Conservation (phyloP, 768 basidiomycete genomes). For the Trametes sanguinea region DNA sequence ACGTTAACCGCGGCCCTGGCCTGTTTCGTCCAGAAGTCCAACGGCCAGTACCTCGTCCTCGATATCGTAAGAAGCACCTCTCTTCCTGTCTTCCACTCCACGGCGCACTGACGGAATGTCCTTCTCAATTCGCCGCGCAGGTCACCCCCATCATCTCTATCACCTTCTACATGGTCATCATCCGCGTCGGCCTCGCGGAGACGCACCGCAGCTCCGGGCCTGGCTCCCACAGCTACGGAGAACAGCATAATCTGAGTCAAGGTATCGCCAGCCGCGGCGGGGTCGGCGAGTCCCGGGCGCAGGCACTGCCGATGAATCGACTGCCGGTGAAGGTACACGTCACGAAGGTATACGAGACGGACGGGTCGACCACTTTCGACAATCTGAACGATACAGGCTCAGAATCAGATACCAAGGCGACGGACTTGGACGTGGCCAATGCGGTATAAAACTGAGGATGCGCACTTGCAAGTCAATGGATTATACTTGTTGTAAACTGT, state of each 20-base stretch:
- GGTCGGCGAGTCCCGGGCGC: not conserved
- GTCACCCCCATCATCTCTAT: constrained; percentile 30
- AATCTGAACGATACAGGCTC: too few relatives aligned
- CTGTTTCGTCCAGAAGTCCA: constrained; percentile 27
- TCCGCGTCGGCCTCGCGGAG: constrained; percentile 23
- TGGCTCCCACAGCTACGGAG: not conserved
- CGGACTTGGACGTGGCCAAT: not conserved
- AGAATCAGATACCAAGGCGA: not conserved
- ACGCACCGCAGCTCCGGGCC: not conserved
- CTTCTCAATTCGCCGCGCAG: constrained; percentile 5
- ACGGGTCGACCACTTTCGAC: not conserved
- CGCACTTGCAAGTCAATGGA: too few relatives aligned
- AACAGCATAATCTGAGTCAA: not conserved
- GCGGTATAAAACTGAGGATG: too few relatives aligned
- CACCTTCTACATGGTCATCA: constrained; percentile 32
- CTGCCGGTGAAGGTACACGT: not conserved
- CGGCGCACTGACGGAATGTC: too few relatives aligned
- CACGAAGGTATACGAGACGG: not conserved
- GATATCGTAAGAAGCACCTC: constrained; percentile 23
- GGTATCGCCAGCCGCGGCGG: not conserved
- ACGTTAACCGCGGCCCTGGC: constrained; percentile 27
- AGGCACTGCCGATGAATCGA: not conserved
- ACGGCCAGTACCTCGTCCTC: constrained; percentile 25
- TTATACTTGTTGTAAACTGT: too few relatives aligned
- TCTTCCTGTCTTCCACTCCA: too few relatives aligned